phyloP scores from a whole-genome alignment of 257 asterid species.

The Solanum ossicruentum region DNA sequence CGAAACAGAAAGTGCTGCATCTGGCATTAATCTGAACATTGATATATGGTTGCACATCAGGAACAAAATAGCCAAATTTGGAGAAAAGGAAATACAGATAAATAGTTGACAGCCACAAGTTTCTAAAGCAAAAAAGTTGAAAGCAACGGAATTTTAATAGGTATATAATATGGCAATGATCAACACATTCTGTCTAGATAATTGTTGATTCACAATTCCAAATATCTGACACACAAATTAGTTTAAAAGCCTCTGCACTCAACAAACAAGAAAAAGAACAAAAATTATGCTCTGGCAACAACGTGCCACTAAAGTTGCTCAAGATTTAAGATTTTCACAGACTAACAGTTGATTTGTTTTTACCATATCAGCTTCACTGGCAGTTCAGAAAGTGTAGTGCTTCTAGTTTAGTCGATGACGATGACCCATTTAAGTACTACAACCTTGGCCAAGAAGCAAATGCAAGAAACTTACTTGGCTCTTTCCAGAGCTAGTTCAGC shows the following conservation, averaged over 20 bases:
- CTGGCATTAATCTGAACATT: slow-evolving; percentile 78
- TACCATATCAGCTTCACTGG: background rate
- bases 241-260: background rate
- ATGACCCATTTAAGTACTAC: background rate
- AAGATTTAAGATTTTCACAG: background rate
- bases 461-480: slow-evolving; percentile 71
- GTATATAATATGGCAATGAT: background rate
- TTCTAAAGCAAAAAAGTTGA: background rate
- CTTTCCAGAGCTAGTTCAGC: slow-evolving; percentile 97
- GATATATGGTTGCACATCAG: background rate
- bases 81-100: background rate
- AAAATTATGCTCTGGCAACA: background rate
- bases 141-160: background rate
- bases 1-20: slow-evolving; percentile 70
- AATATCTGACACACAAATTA: background rate
- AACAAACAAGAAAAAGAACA: background rate
- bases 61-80: background rate
- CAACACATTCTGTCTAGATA: background rate
- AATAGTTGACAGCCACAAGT: background rate
- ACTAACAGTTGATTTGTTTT: background rate
- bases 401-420: background rate
- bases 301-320: background rate
- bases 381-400: background rate
- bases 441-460: background rate
- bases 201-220: background rate